These are phyloP conservation scores for Pontederia paniculata DNA, from an alignment of 176 grass and related monocot species.

Conservation along the genomic window DNA sequence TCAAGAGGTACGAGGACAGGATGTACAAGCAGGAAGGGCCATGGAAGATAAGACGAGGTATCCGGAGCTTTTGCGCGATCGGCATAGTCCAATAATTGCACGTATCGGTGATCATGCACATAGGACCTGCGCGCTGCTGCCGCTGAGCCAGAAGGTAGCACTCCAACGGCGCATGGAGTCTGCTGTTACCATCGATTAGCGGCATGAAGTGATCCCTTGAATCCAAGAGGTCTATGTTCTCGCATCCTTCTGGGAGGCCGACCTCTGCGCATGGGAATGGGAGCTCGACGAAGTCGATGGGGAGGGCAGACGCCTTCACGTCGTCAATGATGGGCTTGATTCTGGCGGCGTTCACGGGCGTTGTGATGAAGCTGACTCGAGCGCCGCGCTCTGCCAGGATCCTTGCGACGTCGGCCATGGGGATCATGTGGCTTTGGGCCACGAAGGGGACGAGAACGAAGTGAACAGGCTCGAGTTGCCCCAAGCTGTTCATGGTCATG, in stretches of 20 bases:
- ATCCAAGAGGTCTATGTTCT: constrained; percentile 16
- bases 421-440: constrained; percentile 31
- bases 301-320: constrained; percentile 12
- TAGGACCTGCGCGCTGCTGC: constrained; percentile 8
- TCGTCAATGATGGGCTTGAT: constrained; percentile 19
- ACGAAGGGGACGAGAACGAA: constrained; percentile 27
- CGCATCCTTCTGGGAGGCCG: constrained; percentile 16
- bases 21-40: constrained; percentile 13
- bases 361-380: constrained; percentile 19
- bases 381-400: constrained; percentile 17
- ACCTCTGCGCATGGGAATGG: constrained; percentile 10
- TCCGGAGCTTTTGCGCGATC: constrained; percentile 17
- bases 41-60: constrained; percentile 16
- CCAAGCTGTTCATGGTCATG: too few species aligned
- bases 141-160: constrained; percentile 20
- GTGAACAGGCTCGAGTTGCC: too few species aligned
- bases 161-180: constrained; percentile 21
- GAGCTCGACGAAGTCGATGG: constrained; percentile 10
- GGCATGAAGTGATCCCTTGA: not conserved
- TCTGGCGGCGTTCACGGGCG: constrained; percentile 20
- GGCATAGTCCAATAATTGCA: constrained; percentile 15
- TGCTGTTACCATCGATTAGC: constrained; percentile 12
- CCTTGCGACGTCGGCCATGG: constrained; percentile 29
- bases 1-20: constrained; percentile 7
- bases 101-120: constrained; percentile 19